These are phyloP conservation scores for Dicorynia guianensis DNA, from an alignment of 306 rosid genomes.

Conservation along the genomic window DNA sequence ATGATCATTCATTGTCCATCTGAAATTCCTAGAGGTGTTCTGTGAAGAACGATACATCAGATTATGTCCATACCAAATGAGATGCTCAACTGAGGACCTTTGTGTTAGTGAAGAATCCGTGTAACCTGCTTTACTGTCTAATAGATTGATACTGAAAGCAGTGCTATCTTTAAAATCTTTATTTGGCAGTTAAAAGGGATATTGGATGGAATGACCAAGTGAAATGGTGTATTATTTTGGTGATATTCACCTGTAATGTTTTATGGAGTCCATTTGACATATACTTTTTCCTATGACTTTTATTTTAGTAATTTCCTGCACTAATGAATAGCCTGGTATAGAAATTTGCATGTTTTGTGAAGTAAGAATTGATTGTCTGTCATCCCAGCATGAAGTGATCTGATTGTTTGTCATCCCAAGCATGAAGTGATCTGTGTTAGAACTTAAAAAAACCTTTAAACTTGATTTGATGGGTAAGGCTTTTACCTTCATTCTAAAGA, in stretches of 20 bases:
- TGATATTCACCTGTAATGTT: background rate
- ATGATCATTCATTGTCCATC: slow-evolving; percentile 13
- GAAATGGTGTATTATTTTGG: slow-evolving; percentile 13
- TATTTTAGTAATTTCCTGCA: background rate
- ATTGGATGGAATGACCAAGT: background rate
- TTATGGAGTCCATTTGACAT: slow-evolving; percentile 15
- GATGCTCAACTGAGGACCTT: slow-evolving; percentile 6
- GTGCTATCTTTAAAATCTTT: slow-evolving; percentile 8
- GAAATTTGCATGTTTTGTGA: slow-evolving; percentile 8
- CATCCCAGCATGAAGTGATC: too few relatives aligned
- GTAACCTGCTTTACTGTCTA: slow-evolving; percentile 23
- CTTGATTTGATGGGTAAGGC: background rate
- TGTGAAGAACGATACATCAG: slow-evolving; percentile 18
- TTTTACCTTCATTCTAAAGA: background rate
- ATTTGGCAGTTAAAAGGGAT: slow-evolving; percentile 22
- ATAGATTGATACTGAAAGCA: slow-evolving; percentile 28
- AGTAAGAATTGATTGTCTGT: background rate
- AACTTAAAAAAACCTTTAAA: too few relatives aligned
- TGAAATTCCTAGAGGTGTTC: slow-evolving; percentile 10
- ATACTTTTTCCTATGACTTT: slow-evolving; percentile 22
- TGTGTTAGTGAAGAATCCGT: slow-evolving; percentile 22
- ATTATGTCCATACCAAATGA: slow-evolving; percentile 24
- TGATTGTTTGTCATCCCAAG: too few relatives aligned
- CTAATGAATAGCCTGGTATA: background rate
- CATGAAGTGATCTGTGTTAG: too few relatives aligned